A percentile compares a stretch with the other conserved stretches of the same genome.
These are phyloP conservation scores for Raphanus sativus DNA, from an alignment of 345 rosid genomes.

Conservation along the genomic window DNA sequence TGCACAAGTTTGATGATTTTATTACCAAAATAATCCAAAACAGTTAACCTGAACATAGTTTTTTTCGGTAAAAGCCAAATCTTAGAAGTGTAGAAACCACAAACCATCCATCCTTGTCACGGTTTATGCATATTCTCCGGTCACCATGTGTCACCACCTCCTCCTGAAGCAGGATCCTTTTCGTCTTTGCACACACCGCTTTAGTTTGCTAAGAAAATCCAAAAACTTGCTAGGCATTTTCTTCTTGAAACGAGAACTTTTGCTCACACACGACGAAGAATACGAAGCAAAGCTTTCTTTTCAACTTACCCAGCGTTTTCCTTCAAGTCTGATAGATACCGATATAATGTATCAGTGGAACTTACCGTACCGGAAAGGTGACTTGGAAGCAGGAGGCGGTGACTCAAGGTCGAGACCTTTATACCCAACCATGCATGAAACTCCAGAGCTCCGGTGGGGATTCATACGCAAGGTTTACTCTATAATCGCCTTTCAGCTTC, in stretches of 20 bases:
- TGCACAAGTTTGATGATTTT: not conserved
- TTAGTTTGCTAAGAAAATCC: not conserved
- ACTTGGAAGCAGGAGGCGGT: conserved; percentile 71
- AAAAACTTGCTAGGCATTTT: not conserved
- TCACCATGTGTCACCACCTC: conserved; percentile 7
- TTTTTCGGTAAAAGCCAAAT: not conserved
- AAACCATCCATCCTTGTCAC: conserved; percentile 18
- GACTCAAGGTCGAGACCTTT: conserved; percentile 52
- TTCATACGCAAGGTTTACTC: conserved; percentile 76
- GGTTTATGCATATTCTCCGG: not conserved
- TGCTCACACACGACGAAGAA: no score
- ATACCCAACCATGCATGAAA: conserved; percentile 74
- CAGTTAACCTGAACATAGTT: no score
- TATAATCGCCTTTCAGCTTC: conserved; percentile 64
- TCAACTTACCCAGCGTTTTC: not conserved
- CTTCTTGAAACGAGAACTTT: no score
- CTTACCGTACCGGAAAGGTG: conserved; percentile 49
- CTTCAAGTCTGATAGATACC: not conserved
- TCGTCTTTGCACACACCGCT: not conserved
- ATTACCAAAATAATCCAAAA: not conserved
- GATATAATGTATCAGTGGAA: conserved; percentile 47
- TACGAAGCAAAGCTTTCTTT: no score
- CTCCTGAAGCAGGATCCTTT: not conserved
- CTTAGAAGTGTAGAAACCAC: not conserved
- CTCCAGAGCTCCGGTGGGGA: conserved; percentile 77